phyloP scores from a whole-genome alignment of 2,329 filamentous ascomycete genomes.

The Clarireedia monteithiana region DNA sequence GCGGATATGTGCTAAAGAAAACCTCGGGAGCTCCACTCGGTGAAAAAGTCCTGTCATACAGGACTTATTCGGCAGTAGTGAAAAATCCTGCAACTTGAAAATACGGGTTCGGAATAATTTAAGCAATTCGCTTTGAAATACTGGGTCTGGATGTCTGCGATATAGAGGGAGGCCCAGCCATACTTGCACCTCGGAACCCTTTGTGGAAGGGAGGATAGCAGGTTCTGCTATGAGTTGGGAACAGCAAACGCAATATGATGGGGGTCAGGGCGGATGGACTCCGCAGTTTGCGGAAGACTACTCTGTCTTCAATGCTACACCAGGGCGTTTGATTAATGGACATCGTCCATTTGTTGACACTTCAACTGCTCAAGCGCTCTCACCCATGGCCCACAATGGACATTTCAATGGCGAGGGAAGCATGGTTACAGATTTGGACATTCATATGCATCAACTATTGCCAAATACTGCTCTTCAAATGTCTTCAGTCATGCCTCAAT shows the following conservation, averaged over 20 bases:
- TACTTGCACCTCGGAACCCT: neutral
- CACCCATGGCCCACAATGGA: slow-evolving; percentile 34
- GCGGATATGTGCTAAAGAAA: slow-evolving; percentile 6
- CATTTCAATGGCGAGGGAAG: slow-evolving; percentile 41
- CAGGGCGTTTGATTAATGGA: slow-evolving; percentile 42
- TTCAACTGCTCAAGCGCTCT: slow-evolving; percentile 18
- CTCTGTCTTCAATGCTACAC: slow-evolving; percentile 57
- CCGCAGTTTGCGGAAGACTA: slow-evolving; percentile 58
- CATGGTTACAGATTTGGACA: slow-evolving; percentile 43
- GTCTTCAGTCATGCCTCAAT: slow-evolving; percentile 44
- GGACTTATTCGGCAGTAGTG: neutral
- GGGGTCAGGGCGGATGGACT: slow-evolving; percentile 44
- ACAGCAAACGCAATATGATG: slow-evolving; percentile 42
- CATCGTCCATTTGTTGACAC: slow-evolving; percentile 24
- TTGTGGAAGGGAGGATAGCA: neutral
- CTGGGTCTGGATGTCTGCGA: slow-evolving; percentile 5
- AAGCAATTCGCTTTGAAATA: neutral
- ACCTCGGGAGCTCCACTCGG: slow-evolving; percentile 5
- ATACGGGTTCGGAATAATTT: neutral
- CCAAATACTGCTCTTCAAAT: slow-evolving; percentile 44
- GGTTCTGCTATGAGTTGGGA: slow-evolving; percentile 56
- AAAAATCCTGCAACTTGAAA: too few relatives aligned
- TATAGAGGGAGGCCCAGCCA: slow-evolving; percentile 3
- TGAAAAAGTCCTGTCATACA: slow-evolving; percentile 3
- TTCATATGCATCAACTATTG: slow-evolving; percentile 56